A percentile compares a stretch with the other conserved stretches of the same genome.
phyloP scores from a whole-genome alignment of 352 stramenopile species.

The Phytophthora uliginosa region DNA sequence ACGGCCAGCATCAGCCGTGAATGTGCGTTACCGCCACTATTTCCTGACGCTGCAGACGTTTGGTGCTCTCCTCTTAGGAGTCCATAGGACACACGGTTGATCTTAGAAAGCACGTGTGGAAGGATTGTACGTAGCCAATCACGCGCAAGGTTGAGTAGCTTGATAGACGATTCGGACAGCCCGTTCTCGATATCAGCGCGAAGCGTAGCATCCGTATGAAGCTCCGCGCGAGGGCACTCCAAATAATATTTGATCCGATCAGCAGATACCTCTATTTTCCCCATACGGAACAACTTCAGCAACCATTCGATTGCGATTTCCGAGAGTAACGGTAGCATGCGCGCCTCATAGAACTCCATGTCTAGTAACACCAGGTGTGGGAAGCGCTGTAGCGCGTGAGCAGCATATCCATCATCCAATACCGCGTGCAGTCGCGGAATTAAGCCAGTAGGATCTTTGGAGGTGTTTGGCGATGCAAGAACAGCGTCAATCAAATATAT shows the following conservation, averaged over 20 bases:
- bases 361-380: constrained; percentile 99
- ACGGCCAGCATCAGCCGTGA: constrained; percentile 97
- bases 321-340: constrained; percentile 96
- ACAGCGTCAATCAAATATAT: constrained; percentile 97
- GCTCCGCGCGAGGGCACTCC: constrained; percentile 61
- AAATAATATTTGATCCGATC: constrained; percentile 76
- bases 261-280: constrained; percentile 94
- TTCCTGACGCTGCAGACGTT: constrained; percentile 47
- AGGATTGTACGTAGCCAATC: constrained; percentile 98
- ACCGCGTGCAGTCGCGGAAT: constrained; percentile 88
- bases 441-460: constrained; percentile 27
- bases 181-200: constrained; percentile 81
- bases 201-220: constrained; percentile 82
- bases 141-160: constrained; percentile 98
- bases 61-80: constrained; percentile 91
- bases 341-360: constrained; percentile 95
- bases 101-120: constrained; percentile 99
- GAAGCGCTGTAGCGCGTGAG: constrained; percentile 97
- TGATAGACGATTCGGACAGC: constrained; percentile 92
- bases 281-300: constrained; percentile 90
- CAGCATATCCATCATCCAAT: constrained; percentile 92
- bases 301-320: constrained; percentile 88
- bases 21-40: constrained; percentile 93
- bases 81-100: constrained; percentile 99
- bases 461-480: constrained; percentile 50